Evolutionary conservation across 345 rosid species (phyloP).

Genomic region (Cardiospermum halicacabum): DNA sequence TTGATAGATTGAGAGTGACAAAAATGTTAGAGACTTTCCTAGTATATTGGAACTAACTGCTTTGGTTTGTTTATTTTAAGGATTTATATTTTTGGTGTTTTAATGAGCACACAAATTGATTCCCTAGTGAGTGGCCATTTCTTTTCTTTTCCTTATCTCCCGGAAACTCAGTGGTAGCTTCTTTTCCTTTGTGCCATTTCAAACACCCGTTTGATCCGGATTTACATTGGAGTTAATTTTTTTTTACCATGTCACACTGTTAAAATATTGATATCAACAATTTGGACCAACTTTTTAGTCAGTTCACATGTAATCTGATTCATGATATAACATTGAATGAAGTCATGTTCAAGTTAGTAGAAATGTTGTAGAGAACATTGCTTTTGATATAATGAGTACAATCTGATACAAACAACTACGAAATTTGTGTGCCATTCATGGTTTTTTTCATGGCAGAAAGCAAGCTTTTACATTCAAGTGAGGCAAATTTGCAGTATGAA

Average conservation of each 20-base stretch:
- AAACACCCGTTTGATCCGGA: slow-evolving; percentile 14
- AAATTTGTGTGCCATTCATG: slow-evolving; percentile 4
- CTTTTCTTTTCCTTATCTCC: neutral
- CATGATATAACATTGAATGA: no score
- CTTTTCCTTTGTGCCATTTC: slow-evolving; percentile 9
- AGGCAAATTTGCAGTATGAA: no score
- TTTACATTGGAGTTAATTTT: neutral
- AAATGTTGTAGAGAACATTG: neutral
- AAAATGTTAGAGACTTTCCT: slow-evolving; percentile 1
- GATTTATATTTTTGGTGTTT: neutral
- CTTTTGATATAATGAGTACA: neutral
- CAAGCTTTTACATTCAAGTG: neutral
- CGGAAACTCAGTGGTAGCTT: slow-evolving; percentile 15
- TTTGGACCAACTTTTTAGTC: no score
- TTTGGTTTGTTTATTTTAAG: neutral
- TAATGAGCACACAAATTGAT: neutral
- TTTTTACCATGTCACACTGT: neutral
- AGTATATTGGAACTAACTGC: no score
- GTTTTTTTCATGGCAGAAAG: neutral
- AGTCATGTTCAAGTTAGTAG: no score
- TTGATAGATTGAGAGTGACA: neutral
- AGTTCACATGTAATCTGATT: no score
- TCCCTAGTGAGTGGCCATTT: neutral
- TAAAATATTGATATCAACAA: no score
- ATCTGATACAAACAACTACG: neutral